A percentile compares a stretch with the other conserved stretches of the same genome.
phyloP scores from a whole-genome alignment of 176 grass and related monocot species.

The Juncus inflexus region DNA sequence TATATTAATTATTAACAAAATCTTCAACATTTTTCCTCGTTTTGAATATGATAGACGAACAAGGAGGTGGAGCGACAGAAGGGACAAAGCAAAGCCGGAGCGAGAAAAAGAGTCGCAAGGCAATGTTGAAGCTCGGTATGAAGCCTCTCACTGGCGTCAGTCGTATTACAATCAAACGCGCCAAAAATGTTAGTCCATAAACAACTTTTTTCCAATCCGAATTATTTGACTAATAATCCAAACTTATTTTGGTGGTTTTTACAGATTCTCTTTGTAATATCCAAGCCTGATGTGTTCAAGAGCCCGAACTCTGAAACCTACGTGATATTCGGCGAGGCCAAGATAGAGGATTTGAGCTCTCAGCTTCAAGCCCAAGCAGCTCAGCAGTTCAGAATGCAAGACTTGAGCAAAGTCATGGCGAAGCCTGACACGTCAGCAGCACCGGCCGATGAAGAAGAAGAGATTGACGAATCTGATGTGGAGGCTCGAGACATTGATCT shows the following conservation, averaged over 20 bases:
- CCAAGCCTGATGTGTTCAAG: slow-evolving; percentile 90
- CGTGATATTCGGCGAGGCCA: slow-evolving; percentile 88
- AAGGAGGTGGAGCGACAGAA: slow-evolving; percentile 41
- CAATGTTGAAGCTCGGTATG: slow-evolving; percentile 95
- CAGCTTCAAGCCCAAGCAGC: slow-evolving; percentile 86
- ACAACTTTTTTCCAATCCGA: neutral
- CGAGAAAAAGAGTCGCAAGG: slow-evolving; percentile 94
- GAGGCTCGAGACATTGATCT: slow-evolving; percentile 87
- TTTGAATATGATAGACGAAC: slow-evolving; percentile 35
- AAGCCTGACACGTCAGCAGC: slow-evolving; percentile 41
- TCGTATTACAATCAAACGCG: slow-evolving; percentile 71
- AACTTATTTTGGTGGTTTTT: neutral
- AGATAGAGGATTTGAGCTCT: slow-evolving; percentile 85
- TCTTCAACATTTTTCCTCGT: too few relatives aligned
- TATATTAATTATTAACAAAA: too few relatives aligned
- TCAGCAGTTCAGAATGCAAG: slow-evolving; percentile 90
- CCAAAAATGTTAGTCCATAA: slow-evolving; percentile 61
- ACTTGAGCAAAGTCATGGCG: slow-evolving; percentile 74
- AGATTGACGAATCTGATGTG: slow-evolving; percentile 64
- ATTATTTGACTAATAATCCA: neutral
- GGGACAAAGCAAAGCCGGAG: slow-evolving; percentile 72
- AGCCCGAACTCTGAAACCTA: slow-evolving; percentile 87
- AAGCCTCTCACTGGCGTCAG: slow-evolving; percentile 72
- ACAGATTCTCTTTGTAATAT: slow-evolving; percentile 84
- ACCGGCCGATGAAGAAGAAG: slow-evolving; percentile 58